Evolutionary conservation across 192 early-diverging fungal genomes (phyloP), one percentile per base, ranked within the genome.

Genomic region (Backusella liffmaniae): DNA sequence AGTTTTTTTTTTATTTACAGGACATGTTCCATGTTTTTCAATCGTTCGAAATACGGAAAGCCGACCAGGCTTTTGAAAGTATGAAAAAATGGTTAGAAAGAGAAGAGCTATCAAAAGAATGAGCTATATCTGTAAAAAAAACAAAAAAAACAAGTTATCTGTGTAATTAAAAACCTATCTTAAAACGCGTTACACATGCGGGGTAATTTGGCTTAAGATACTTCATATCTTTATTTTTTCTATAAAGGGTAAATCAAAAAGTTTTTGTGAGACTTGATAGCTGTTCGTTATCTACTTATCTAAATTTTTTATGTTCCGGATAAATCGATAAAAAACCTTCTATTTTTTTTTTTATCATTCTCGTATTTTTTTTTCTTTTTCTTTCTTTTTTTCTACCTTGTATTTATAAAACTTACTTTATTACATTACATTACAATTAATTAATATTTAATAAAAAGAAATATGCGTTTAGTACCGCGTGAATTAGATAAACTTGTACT

Each of bases 401-500:
- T 29, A 62, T 26, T 62, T 62, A 62, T 8, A 56, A 8, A 6
- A 56, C 21, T 10, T 62, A 62, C 7, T 12, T 62, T 3, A 23
- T 62, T 62, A 62, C 56, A 9, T 62, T 62, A 4, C 23, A 62
- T 62, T 62, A 26, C 29, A 62, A 62, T 62, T 29, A 42, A 39
- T 39, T 39, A 69, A 69, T 49, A 32, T 6, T 49, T 49, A 59
- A 59, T 26, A 37, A 36, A 34, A 36, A 51, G 30, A 46, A 68
- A 1, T 16, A 94, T 94, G 93, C 89, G 87, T 76, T 86, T 99
- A 26, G 85, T 96, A 39, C 95, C 97, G 23, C 92, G 95, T 53
- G 96, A 99, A 79, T 76, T 97, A 9, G 97, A 99, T 90, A 98
- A 97, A 79, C 90, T 99, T n/a, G 41, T 91, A 13, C 89, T 99